phyloP scores from a whole-genome alignment of 1,284 basidiomycete species.

The Ustilago esculenta region DNA sequence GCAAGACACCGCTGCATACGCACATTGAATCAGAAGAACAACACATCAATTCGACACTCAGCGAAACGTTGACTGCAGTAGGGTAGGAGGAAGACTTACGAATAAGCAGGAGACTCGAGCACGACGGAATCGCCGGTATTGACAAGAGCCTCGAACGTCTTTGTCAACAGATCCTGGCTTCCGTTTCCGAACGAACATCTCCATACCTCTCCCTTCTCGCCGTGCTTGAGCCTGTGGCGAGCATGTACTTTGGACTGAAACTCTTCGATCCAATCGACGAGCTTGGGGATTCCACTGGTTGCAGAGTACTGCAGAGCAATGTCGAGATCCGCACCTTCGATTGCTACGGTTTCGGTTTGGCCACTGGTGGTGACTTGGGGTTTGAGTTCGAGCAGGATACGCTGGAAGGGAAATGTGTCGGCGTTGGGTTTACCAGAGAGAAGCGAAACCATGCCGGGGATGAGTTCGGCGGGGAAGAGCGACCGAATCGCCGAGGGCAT shows the following conservation, averaged over 20 bases:
- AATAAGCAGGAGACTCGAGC: constrained; percentile 86
- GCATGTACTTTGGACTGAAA: constrained; percentile 74
- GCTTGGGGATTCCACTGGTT: constrained; percentile 76
- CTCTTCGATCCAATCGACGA: constrained; percentile 74
- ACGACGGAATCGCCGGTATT: constrained; percentile 84
- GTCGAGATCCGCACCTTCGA: constrained; percentile 64
- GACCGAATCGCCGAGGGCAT: constrained; percentile 69
- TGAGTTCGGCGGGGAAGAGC: constrained; percentile 79
- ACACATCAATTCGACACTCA: no score
- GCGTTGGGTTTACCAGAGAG: constrained; percentile 79
- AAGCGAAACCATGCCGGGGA: constrained; percentile 85
- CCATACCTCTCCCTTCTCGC: constrained; percentile 68
- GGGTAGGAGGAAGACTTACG: constrained; percentile 63
- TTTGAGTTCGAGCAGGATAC: constrained; percentile 73
- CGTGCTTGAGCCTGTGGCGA: constrained; percentile 62
- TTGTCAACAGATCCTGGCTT: constrained; percentile 86
- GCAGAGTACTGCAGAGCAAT: constrained; percentile 71
- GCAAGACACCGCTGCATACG: constrained; percentile 48
- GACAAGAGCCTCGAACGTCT: constrained; percentile 74
- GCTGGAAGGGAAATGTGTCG: constrained; percentile 85
- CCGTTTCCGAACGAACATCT: constrained; percentile 79
- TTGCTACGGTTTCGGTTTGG: constrained; percentile 50
- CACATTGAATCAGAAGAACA: background rate
- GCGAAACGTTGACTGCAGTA: no score
- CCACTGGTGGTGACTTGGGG: constrained; percentile 39